Base-by-base conservation (phyloP, 306 rosid genomes). In the Pterocarpus santalinus region DNA sequence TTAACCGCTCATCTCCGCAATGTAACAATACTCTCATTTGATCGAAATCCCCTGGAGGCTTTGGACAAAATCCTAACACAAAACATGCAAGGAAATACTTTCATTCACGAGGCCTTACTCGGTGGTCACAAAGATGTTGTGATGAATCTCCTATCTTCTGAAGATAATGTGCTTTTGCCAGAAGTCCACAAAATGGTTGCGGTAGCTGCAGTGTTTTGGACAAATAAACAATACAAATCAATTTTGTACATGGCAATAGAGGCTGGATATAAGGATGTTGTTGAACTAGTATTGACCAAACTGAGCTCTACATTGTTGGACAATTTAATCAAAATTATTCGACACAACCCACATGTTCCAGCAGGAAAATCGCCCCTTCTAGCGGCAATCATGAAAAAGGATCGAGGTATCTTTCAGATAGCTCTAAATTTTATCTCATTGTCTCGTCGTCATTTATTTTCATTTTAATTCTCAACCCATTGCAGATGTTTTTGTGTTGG, bases 101-200 rank as follows among this genome's bases (percentile, higher is more conserved):
- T 78, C 35, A 8, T 67, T 9, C 82, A 78, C 6, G 82, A 55
- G 57, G 83, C n/a, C n/a, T n/a, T n/a, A n/a, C n/a, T n/a, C n/a
- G n/a, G n/a, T n/a, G n/a, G n/a, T n/a, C n/a, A n/a, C n/a, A n/a
- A n/a, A n/a, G n/a, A n/a, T n/a, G n/a, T n/a, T 36, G 41, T 72
- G 61, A n/a, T 2, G 4, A 1, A 11, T 2, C 5, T 36, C 41
- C 41, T 36, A 5, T 36, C 5, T 36, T 36, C 41, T 36, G 5
- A 36, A 36, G 41, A 36, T 2, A 5, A 36, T 36, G 5, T 36
- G 41, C 3, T 2, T 36, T 36, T 36, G 41, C 41, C 41, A n/a
- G n/a, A n/a, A n/a, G 41, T 5, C 41, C 5, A 36, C 41, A 36
- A 36, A 36, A 36, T 39, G 34, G 13, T 39, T 0, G 0, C 4